Conservation (phyloP, 2,329 filamentous ascomycete species). For the Aspergillus quadrilineatus region DNA sequence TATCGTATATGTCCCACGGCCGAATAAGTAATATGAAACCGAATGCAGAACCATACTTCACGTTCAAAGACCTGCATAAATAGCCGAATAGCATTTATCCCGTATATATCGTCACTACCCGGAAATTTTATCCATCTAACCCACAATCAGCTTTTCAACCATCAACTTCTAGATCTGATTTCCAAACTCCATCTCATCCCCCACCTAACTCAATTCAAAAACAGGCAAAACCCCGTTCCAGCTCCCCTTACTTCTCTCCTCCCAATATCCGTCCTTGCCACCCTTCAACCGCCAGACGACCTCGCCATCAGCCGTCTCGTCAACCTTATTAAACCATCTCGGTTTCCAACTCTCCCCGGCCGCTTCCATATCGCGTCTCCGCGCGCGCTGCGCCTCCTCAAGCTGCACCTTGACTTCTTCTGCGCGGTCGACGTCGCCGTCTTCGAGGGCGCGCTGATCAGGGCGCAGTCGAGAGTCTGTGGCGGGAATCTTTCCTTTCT, state of each 20-base stretch:
- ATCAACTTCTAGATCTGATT: background rate
- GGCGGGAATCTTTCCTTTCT: slow-evolving; percentile 69
- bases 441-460: slow-evolving; percentile 82
- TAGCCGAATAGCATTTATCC: background rate
- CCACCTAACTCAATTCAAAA: slow-evolving; percentile 40
- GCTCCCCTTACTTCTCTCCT: slow-evolving; percentile 67
- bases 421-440: slow-evolving; percentile 76
- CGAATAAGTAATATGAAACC: too few relatives aligned
- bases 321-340: slow-evolving; percentile 77
- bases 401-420: slow-evolving; percentile 79
- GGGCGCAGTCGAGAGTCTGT: slow-evolving; percentile 83
- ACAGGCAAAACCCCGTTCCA: slow-evolving; percentile 63
- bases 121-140: background rate
- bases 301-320: slow-evolving; percentile 40
- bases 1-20: too few relatives aligned
- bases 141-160: background rate
- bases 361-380: slow-evolving; percentile 74
- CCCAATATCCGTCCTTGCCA: slow-evolving; percentile 92
- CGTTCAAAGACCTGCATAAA: background rate
- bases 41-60: background rate
- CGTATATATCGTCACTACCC: background rate
- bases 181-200: background rate
- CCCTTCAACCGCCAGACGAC: slow-evolving; percentile 68
- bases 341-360: slow-evolving; percentile 70
- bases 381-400: slow-evolving; percentile 78